Conservation (phyloP, 495 filamentous ascomycete species). For the Platismatia glauca region DNA sequence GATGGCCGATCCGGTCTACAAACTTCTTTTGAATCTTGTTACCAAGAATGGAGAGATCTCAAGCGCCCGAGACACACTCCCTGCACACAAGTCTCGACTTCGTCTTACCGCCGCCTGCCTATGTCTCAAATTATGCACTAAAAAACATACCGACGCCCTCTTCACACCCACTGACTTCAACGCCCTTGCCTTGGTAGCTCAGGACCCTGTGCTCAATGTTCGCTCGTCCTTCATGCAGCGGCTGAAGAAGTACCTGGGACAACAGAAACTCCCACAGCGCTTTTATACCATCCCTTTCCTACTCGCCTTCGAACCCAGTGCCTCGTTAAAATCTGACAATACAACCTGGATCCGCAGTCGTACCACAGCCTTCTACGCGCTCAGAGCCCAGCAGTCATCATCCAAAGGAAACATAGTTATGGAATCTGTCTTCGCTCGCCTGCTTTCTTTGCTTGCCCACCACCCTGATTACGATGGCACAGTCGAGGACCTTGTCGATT, state of each 20-base stretch:
- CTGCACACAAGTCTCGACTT: constrained; percentile 61
- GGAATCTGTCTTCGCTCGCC: constrained; percentile 75
- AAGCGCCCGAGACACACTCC: constrained; percentile 63
- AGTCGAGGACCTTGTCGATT: constrained; percentile 63
- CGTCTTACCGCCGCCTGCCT: constrained; percentile 75
- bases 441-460: constrained; percentile 82
- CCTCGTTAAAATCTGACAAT: constrained; percentile 56
- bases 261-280: constrained; percentile 56
- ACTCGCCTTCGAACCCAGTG: constrained; percentile 77
- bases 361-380: constrained; percentile 37
- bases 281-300: constrained; percentile 87
- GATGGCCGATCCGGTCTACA: constrained; percentile 60
- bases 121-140: constrained; percentile 72
- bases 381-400: constrained; percentile 27
- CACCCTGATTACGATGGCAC: constrained; percentile 80
- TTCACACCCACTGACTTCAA: constrained; percentile 69
- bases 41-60: constrained; percentile 68
- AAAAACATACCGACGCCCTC: constrained; percentile 64
- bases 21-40: constrained; percentile 67
- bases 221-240: constrained; percentile 69
- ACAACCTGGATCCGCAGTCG: constrained; percentile 86
- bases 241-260: constrained; percentile 76
- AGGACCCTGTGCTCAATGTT: constrained; percentile 66
- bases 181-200: constrained; percentile 63
- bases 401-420: constrained; percentile 50